Base-by-base conservation (phyloP, 768 basidiomycete genomes). In the Leucocoprinus leucothites region DNA sequence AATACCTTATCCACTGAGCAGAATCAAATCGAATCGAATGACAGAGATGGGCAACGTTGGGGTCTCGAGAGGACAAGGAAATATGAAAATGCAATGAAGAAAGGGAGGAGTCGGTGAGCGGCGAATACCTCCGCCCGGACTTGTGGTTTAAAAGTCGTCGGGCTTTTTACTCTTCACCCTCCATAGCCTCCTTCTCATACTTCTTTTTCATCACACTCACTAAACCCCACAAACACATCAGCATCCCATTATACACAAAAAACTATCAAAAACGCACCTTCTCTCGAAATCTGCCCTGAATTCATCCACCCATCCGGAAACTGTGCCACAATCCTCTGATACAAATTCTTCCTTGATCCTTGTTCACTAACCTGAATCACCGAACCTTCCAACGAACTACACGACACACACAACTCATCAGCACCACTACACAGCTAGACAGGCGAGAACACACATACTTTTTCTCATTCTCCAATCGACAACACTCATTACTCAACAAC, bases 171-270 rank as follows among this genome's bases (percentile, higher is more conserved):
- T 47, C 45, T 36, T 86, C 84, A 60, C 79, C 75, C 62, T 88
- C 86, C 78, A 82, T 76, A 22, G 76, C 76, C 64, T 91, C 89
- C 63, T 82, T 82, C 69, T 91, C 89, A 58, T 82, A 77, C 60
- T 78, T 83, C 76, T 91, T 91, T 75, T 91, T 91, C 82, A 91
- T 88, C 6, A 86, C 82, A 64, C 88, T 90, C 80, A 91, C 89
- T 90, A 62, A 9, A 48, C n/a, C 13, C n/a, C 22, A 11, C 14
- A 48, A 36, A 40, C 45, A 5, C 50, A 42, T 38, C 3, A 38
- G 9, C 38, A n/a, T 38, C 16, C n/a, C 9, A 47, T 6, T 46
- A 41, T 44, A 14, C 9, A 18, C 28, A 35, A 38, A 25, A 8
- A 18, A 9, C 25, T 2, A 31, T 16, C 19, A 24, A 2, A 44